These are phyloP conservation scores for Tolypocladium cylindrosporum DNA, from an alignment of 2,329 filamentous ascomycete genomes.

Conservation along the genomic window DNA sequence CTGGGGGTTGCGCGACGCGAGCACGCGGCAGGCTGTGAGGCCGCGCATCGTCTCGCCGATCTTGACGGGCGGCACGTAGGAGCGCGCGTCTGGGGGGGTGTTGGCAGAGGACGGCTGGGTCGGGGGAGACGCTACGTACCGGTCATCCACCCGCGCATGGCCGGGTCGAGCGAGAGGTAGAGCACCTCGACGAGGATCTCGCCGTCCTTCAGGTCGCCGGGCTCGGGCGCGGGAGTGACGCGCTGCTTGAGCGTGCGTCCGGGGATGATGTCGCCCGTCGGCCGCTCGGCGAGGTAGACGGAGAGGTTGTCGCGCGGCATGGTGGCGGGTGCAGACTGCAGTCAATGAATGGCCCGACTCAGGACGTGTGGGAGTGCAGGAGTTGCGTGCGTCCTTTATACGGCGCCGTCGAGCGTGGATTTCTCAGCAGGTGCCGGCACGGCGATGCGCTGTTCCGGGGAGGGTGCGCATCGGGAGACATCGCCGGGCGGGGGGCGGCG, in stretches of 20 bases:
- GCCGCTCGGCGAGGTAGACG: slow-evolving; percentile 55
- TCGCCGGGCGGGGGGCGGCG: neutral
- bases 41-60: slow-evolving; percentile 63
- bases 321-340: slow-evolving; percentile 2
- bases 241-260: slow-evolving; percentile 54
- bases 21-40: slow-evolving; percentile 46
- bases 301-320: slow-evolving; percentile 36
- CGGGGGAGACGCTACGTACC: slow-evolving; percentile 28
- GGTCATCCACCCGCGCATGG: slow-evolving; percentile 67
- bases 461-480: neutral
- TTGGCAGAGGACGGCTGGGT: too few species aligned
- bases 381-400: neutral
- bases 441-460: neutral
- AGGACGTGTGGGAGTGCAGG: neutral
- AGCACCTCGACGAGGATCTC: slow-evolving; percentile 51
- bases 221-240: slow-evolving; percentile 39
- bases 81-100: slow-evolving; percentile 26
- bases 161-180: slow-evolving; percentile 62
- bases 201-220: slow-evolving; percentile 48
- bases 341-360: neutral
- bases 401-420: neutral
- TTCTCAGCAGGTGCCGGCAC: neutral
- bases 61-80: slow-evolving; percentile 60
- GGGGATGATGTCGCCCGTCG: slow-evolving; percentile 48
- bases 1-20: slow-evolving; percentile 46